phyloP scores from a whole-genome alignment of 257 asterid genomes.

The Knoxia roxburghii region DNA sequence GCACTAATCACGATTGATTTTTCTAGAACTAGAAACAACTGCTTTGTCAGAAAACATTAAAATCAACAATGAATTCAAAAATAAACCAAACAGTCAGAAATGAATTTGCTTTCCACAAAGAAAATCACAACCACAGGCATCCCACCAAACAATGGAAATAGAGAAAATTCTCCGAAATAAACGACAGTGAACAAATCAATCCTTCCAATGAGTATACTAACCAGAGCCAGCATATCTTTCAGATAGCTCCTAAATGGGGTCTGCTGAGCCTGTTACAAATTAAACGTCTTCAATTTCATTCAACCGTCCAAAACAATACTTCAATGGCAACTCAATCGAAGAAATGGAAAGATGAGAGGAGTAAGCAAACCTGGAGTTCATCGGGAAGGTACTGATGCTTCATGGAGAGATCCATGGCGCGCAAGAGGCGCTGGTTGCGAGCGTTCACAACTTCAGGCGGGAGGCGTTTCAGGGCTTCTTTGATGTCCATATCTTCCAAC shows the following conservation, averaged over 20 bases:
- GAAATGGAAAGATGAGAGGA: not conserved
- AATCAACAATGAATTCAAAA: not conserved
- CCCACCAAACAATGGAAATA: not conserved
- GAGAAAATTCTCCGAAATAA: not conserved
- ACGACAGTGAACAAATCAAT: too few species aligned
- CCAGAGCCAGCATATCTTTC: constrained; percentile 55
- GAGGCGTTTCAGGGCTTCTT: constrained; percentile 82
- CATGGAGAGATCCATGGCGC: constrained; percentile 88
- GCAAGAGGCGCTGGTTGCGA: constrained; percentile 72
- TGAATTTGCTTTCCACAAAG: not conserved
- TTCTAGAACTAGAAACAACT: not conserved
- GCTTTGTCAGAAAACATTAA: not conserved
- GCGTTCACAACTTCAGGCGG: constrained; percentile 76
- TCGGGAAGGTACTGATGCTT: constrained; percentile 68
- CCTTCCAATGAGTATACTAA: constrained; percentile 22
- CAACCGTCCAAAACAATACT: not conserved
- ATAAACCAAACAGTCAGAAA: not conserved
- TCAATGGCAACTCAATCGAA: not conserved
- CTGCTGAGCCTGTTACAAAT: constrained; percentile 50
- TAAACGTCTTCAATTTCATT: not conserved
- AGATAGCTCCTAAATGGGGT: constrained; percentile 70
- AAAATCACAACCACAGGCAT: not conserved
- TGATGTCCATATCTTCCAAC: constrained; percentile 64
- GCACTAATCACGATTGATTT: not conserved
- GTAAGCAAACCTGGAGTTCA: constrained; percentile 50